Conservation (phyloP, 1,139 yeast genomes). For the Pneumocystis jirovecii region DNA sequence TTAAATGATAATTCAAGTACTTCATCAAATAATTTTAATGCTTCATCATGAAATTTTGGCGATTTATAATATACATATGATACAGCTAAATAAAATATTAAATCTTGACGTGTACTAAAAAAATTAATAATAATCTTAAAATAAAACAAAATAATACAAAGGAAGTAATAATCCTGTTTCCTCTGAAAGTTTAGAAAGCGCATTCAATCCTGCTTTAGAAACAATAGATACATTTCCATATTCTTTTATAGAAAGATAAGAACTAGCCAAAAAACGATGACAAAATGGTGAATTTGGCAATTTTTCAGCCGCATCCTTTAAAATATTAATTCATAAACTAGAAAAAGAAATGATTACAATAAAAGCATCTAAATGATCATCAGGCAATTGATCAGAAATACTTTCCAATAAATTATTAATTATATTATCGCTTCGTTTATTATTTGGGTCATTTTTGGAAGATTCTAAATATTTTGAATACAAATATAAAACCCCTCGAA, state of each 20-base stretch:
- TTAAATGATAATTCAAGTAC: conserved; percentile 27
- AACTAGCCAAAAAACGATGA: conserved; percentile 48
- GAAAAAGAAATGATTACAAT: conserved; percentile 16
- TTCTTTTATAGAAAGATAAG: conserved; percentile 45
- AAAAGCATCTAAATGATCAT: conserved; percentile 9
- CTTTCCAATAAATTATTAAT: neutral
- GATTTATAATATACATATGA: conserved; percentile 75
- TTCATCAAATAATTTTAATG: conserved; percentile 53
- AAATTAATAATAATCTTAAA: conserved; percentile 21
- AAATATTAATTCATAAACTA: conserved; percentile 23
- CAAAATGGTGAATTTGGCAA: conserved; percentile 42
- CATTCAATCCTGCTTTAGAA: conserved; percentile 47
- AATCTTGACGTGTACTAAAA: conserved; percentile 6
- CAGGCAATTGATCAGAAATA: neutral
- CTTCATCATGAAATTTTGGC: conserved; percentile 70
- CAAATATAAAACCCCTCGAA: neutral
- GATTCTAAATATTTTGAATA: neutral
- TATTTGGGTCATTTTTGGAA: neutral
- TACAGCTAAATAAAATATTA: conserved; percentile 55
- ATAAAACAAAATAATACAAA: neutral
- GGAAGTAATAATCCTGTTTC: conserved; percentile 5
- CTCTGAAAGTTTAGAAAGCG: conserved; percentile 22
- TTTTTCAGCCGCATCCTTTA: conserved; percentile 40
- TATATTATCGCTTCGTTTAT: neutral
- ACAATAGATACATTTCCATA: conserved; percentile 48